Conservation (phyloP, 2,329 filamentous ascomycete genomes). For the Diatrype stigma region DNA sequence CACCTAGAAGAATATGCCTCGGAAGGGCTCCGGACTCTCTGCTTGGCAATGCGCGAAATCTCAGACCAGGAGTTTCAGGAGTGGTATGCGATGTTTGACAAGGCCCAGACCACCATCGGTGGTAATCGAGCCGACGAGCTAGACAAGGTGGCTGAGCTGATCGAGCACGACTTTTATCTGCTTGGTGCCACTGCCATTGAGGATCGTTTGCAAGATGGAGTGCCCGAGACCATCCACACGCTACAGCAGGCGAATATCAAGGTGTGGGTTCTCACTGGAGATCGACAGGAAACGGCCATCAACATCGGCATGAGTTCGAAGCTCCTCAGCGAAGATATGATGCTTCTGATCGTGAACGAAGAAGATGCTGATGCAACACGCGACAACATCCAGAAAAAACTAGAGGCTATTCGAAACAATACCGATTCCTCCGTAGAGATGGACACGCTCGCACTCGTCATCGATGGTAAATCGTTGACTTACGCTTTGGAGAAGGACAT, state of each 20-base stretch:
- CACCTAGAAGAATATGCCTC: slow-evolving; percentile 99
- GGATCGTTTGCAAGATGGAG: slow-evolving; percentile 92
- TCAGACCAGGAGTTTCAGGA: slow-evolving; percentile 84
- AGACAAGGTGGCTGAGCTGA: slow-evolving; percentile 93
- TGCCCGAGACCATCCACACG: slow-evolving; percentile 96
- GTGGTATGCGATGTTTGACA: slow-evolving; percentile 83
- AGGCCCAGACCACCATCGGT: slow-evolving; percentile 81
- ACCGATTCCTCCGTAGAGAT: slow-evolving; percentile 70
- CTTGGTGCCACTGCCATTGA: slow-evolving; percentile 96
- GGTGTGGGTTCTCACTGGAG: slow-evolving; percentile 95
- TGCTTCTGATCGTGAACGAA: slow-evolving; percentile 92
- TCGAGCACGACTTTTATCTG: slow-evolving; percentile 86
- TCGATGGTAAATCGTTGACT: slow-evolving; percentile 93
- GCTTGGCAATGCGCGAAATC: slow-evolving; percentile 89
- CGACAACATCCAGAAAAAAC: slow-evolving; percentile 88
- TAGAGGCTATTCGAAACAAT: slow-evolving; percentile 84
- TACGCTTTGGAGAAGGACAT: slow-evolving; percentile 90
- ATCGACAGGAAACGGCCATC: slow-evolving; percentile 97
- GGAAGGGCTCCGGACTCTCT: slow-evolving; percentile 90
- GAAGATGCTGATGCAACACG: slow-evolving; percentile 73
- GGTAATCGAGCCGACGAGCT: slow-evolving; percentile 92
- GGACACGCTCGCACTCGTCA: slow-evolving; percentile 85
- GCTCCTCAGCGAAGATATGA: slow-evolving; percentile 98
- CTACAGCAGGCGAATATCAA: slow-evolving; percentile 97
- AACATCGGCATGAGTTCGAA: slow-evolving; percentile 99